These are phyloP conservation scores for Lyophyllum shimeji DNA, from an alignment of 768 basidiomycete genomes.

Conservation along the genomic window DNA sequence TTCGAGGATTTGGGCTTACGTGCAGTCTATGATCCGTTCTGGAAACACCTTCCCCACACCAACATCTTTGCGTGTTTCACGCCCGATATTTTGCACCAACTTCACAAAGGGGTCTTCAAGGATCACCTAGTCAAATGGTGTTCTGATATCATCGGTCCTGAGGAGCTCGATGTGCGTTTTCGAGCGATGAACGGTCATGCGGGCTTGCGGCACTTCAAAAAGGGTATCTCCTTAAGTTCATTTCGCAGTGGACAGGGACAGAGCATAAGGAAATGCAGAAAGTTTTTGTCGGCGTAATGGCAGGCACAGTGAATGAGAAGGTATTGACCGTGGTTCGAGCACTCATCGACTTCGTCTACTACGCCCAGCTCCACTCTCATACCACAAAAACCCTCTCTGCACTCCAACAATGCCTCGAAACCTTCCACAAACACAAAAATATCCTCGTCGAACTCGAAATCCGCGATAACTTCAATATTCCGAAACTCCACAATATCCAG, in stretches of 20 bases:
- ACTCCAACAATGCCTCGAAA: conserved; percentile 23
- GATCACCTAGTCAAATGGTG: conserved; percentile 16
- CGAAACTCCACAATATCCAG: conserved; percentile 32
- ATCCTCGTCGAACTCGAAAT: conserved; percentile 33
- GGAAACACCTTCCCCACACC: too few relatives aligned
- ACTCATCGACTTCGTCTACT: conserved; percentile 38
- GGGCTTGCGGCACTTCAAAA: too few relatives aligned
- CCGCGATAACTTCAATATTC: conserved; percentile 39
- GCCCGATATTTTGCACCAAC: conserved; percentile 34
- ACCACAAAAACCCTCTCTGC: conserved; percentile 22
- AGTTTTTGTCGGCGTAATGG: background rate
- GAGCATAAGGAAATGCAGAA: background rate
- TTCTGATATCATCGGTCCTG: conserved; percentile 15
- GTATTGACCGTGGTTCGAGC: conserved; percentile 28
- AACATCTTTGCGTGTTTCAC: conserved; percentile 37
- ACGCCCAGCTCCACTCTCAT: conserved; percentile 34
- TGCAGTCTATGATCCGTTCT: too few relatives aligned
- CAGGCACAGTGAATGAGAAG: background rate
- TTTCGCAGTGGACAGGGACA: too few relatives aligned
- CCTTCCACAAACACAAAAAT: conserved; percentile 37
- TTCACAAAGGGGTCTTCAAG: conserved; percentile 36
- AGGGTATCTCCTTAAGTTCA: conserved; percentile 16
- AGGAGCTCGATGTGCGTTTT: conserved; percentile 36
- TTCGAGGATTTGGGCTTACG: too few relatives aligned
- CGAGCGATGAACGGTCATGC: conserved; percentile 30